These are phyloP conservation scores for Botrytis fragariae DNA, from an alignment of 2,329 filamentous ascomycete genomes.

Conservation along the genomic window DNA sequence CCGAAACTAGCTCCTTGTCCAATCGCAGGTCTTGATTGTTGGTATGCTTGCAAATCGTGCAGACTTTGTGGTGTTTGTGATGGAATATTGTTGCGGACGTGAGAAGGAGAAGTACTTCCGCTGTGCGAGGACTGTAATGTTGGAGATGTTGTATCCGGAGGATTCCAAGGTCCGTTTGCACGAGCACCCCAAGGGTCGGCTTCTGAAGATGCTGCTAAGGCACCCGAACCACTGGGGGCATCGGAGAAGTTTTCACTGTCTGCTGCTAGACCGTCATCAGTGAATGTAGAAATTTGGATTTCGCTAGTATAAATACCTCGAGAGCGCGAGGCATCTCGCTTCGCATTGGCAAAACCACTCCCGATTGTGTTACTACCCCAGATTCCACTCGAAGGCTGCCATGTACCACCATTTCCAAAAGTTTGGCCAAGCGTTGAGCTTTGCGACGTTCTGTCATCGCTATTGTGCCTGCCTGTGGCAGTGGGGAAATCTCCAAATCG, in stretches of 20 bases:
- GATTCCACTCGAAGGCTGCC: conserved; percentile 45
- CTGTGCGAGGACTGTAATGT: conserved; percentile 45
- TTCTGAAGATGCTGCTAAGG: conserved; percentile 66
- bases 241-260: conserved; percentile 46
- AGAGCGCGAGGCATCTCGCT: conserved; percentile 46
- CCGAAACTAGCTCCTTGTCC: conserved; percentile 42
- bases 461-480: conserved; percentile 33
- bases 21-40: conserved; percentile 46
- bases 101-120: conserved; percentile 57
- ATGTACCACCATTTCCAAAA: conserved; percentile 44
- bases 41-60: conserved; percentile 46
- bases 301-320: conserved; percentile 46
- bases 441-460: conserved; percentile 40
- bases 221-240: conserved; percentile 65
- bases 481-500: conserved; percentile 44
- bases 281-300: conserved; percentile 22
- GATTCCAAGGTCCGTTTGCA: conserved; percentile 58
- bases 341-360: conserved; percentile 46
- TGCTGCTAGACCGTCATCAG: conserved; percentile 36
- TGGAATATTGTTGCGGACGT: conserved; percentile 50
- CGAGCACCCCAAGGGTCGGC: conserved; percentile 59
- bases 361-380: conserved; percentile 51
- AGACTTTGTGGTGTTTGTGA: conserved; percentile 39
- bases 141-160: conserved; percentile 46
- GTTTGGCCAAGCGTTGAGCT: conserved; percentile 42